Base-by-base conservation (phyloP, 805 yeast species). In the Metschnikowia baotianmanensis region DNA sequence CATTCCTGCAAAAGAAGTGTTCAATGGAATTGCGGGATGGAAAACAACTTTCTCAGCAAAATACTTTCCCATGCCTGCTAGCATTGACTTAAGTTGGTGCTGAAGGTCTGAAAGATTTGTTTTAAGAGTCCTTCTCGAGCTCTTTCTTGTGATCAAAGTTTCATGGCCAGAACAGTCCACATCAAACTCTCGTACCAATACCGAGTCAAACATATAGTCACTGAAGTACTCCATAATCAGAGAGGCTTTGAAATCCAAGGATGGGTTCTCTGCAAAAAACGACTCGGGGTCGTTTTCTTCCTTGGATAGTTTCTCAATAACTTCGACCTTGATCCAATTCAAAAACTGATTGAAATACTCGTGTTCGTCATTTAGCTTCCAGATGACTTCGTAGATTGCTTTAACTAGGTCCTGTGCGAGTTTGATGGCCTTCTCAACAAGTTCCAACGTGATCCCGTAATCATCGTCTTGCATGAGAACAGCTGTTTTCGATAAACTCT, bases 311-410 rank as follows among this genome's bases (percentile, higher is more conserved):
- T 72, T 53, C 48, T 62, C 66, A 48, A 65, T 41, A 41, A 69
- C 51, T 36, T 65, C 53, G 39, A 57, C 38, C 54, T 63, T 62
- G 12, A 67, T 46, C 82, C 82, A 77, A 12, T 60, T 57, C 11
- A 74, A 48, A 36, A 72, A 74, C 30, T 66, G 62, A 38, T 69
- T 70, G 51, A 77, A 76, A 23, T 62, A 51, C 29, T 61, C 59
- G 46, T 72, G 77, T 38, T 75, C 79, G 17, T 67, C 66, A 45
- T 74, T 76, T 20, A 74, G 44, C 18, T 59, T 63, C 64, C 74
- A 64, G 34, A 76, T 65, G 12, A 65, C 55, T 24, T 51, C 57
- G 51, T 71, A 72, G 7, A 65, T 51, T 6, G 39, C 28, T 45
- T 69, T 65, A 31, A 72, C 46, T 13, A 68, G 48, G 12, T 32